Percentiles rank a stretch among this genome's conserved stretches.
These are phyloP conservation scores for Dalechampia spathulata DNA, from an alignment of 441 rosid genomes.

Conservation along the genomic window DNA sequence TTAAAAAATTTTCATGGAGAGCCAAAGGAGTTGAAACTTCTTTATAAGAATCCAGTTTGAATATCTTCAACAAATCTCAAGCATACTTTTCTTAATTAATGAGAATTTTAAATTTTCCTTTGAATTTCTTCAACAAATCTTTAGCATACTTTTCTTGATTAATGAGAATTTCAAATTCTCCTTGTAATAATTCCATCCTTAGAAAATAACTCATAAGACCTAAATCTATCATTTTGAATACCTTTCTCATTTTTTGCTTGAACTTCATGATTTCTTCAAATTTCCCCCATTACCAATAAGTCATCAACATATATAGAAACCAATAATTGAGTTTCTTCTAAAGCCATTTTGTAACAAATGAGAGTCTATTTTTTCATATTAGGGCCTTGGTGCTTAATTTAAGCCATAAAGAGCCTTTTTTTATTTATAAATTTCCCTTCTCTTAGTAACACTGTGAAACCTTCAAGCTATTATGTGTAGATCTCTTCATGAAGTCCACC, in stretches of 20 bases:
- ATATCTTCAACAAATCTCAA: neutral
- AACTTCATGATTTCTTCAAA: neutral
- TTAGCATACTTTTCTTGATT: neutral
- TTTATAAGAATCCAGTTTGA: neutral
- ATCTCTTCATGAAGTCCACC: neutral
- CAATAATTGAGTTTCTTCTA: fast-evolving
- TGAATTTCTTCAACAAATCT: neutral
- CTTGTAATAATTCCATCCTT: neutral
- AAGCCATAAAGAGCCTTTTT: neutral
- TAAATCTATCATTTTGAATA: neutral
- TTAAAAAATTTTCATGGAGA: neutral
- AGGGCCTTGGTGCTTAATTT: neutral
- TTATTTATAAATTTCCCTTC: neutral
- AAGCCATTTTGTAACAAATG: neutral
- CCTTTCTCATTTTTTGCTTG: neutral
- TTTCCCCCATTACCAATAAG: neutral
- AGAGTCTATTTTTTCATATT: neutral
- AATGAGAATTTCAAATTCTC: neutral
- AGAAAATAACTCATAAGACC: neutral
- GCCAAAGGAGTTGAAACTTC: neutral
- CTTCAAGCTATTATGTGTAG: neutral
- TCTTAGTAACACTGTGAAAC: neutral
- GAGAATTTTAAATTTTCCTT: neutral
- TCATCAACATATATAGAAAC: conserved; percentile 1
- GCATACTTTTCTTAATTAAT: neutral